Evolutionary conservation across 805 yeast genomes (phyloP).

Genomic region (Starmerella bombicola): DNA sequence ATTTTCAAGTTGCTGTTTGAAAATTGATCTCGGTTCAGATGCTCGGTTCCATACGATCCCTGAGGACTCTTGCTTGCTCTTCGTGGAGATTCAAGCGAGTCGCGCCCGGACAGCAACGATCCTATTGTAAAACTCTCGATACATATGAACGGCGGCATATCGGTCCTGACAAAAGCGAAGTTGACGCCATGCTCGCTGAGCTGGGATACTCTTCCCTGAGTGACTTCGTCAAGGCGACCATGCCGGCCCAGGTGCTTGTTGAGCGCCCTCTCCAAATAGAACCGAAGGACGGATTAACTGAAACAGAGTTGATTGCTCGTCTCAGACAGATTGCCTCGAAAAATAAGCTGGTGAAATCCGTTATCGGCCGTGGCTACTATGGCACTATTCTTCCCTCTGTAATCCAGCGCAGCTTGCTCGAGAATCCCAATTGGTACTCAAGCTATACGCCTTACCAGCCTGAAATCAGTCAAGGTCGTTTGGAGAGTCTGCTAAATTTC

Average conservation of each 20-base stretch:
- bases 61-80: too few species aligned
- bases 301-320: constrained; percentile 63
- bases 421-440: constrained; percentile 97
- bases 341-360: constrained; percentile 60
- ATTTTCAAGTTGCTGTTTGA: not conserved
- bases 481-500: constrained; percentile 77
- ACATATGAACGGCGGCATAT: constrained; percentile 83
- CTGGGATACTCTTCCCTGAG: constrained; percentile 58
- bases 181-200: constrained; percentile 48
- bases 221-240: constrained; percentile 55
- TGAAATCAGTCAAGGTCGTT: constrained; percentile 91
- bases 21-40: not conserved
- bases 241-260: constrained; percentile 64
- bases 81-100: not conserved
- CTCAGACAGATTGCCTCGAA: constrained; percentile 57
- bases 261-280: constrained; percentile 53
- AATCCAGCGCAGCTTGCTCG: constrained; percentile 80
- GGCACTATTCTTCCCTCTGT: constrained; percentile 86
- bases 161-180: constrained; percentile 57
- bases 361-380: constrained; percentile 89
- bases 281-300: constrained; percentile 68
- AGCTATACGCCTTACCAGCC: constrained; percentile 98
- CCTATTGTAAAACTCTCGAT: constrained; percentile 32
- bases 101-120: not conserved
- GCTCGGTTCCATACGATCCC: not conserved